These are phyloP conservation scores for Aspergillus ostianus DNA, from an alignment of 495 filamentous ascomycete genomes.

Conservation along the genomic window DNA sequence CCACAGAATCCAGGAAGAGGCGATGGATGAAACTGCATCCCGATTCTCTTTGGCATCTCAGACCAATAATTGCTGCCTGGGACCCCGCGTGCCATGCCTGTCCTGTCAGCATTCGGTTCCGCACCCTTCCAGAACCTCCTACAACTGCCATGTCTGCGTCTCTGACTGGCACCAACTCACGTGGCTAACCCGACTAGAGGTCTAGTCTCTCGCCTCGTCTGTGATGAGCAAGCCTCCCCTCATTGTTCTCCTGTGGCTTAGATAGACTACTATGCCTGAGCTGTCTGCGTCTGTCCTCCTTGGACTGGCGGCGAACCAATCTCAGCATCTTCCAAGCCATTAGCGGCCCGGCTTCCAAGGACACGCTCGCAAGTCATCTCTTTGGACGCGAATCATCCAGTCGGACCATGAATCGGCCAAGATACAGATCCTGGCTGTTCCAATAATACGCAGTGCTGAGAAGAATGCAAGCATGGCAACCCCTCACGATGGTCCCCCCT, in stretches of 20 bases:
- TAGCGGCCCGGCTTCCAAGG: slow-evolving; percentile 9
- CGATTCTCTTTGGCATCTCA: neutral
- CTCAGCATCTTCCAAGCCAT: slow-evolving; percentile 11
- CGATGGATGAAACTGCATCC: neutral
- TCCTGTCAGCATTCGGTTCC: neutral
- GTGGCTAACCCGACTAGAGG: neutral
- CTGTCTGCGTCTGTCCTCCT: neutral
- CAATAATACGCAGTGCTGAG: slow-evolving; percentile 10
- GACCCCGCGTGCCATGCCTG: neutral
- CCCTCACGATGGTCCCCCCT: slow-evolving; percentile 15
- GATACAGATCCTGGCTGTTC: slow-evolving; percentile 13
- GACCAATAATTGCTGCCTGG: neutral
- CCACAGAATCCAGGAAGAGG: too few relatives aligned
- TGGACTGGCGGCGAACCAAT: neutral
- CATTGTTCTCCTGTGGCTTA: neutral
- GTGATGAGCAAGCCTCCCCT: neutral
- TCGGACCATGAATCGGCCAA: slow-evolving; percentile 16
- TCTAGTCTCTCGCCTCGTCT: neutral
- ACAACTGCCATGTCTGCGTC: neutral
- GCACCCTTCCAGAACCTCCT: neutral
- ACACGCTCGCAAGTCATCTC: neutral
- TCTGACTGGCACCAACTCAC: neutral
- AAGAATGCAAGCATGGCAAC: slow-evolving; percentile 11
- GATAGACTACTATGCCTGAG: neutral
- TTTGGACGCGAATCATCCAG: slow-evolving; percentile 3